Base-by-base conservation (phyloP, 1,139 yeast genomes). In the Hyphopichia pseudoburtonii region DNA sequence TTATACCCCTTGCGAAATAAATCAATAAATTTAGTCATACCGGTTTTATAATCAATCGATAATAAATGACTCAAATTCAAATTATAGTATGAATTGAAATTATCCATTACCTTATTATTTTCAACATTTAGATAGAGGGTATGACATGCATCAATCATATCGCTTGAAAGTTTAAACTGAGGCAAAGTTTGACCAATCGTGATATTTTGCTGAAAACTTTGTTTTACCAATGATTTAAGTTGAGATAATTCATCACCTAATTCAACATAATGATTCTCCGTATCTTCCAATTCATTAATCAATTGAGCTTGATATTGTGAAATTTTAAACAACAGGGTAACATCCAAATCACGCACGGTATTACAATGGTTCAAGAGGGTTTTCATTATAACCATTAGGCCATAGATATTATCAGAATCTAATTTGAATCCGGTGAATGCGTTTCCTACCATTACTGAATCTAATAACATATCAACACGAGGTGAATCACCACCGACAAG, bases 221-320 rank as follows among this genome's bases (percentile, higher is more conserved):
- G 26, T n/a, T 44, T 41, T 37, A 67, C 48, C 1, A 42, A 34
- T 2, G 28, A 26, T 40, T 60, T 65, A 43, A 61, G 68, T 3
- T 46, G 47, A 5, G 35, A 31, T 29, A 76, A 53, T 14, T 72
- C 73, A 2, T 57, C 56, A 12, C 64, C 62, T 39, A 73, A 56
- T 28, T 63, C 67, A 29, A 71, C 50, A 47, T 75, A 76, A 42
- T 70, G 71, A 35, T 71, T 64, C 33, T 76, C 80, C 21, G 78
- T 57, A 44, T 78, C 80, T 48, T 76, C 76, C 36, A 79, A 69
- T 51, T 73, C 75, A 33, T 70, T 62, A 15, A 78, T 57, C 43
- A 80, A 48, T 19, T 63, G 57, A 1, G 81, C 60, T 48, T 66
- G 66, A 38, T 57, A 59, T 19, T 59, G 48, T 12, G 59, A 42